Base-by-base conservation (phyloP, 2,329 filamentous ascomycete genomes). In the Xylaria sp. region DNA sequence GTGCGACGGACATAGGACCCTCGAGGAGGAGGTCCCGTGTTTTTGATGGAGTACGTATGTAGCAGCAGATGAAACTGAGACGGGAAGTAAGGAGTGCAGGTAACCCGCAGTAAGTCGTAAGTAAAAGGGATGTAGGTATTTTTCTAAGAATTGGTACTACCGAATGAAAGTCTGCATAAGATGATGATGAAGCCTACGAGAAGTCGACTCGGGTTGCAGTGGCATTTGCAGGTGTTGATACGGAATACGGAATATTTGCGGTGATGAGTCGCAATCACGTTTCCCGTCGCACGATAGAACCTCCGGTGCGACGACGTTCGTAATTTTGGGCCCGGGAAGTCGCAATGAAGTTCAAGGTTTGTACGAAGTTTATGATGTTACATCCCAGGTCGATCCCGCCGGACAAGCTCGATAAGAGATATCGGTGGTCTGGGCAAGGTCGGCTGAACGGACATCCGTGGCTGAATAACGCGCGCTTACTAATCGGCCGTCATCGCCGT, bases 1-100 rank as follows among this genome's bases (percentile, higher is more conserved):
- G 49, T 37, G 57, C 57, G 57, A 37, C 62, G 62, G 57, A 63
- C 57, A 58, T 63, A 57, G 59, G 62, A 63, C 19, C 5, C 11
- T 42, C 11, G 16, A 46, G n/a, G 11, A 53, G 48, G 47, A 18
- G 18, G 16, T 44, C 30, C 42, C 13, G 9, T 10, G 4, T 8
- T 42, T 10, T 42, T 42, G 11, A 42, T 42, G 9, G 37, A 30
- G 23, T 30, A 30, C 23, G 23, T 30, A 30, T 30, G 23, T 30
- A 30, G 23, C 23, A 5, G 23, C 23, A 30, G 23, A 30, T 30
- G 23, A 30, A 30, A 30, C 23, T 5, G 23, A 30, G 23, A 30
- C 23, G 23, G 23, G 23, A 5, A 30, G 23, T 30, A 30, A 30
- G 23, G 23, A 30, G 23, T 30, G 23, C 23, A 30, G 23, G 23